Conservation (phyloP, 2,329 filamentous ascomycete genomes). For the Talaromyces marneffei region DNA sequence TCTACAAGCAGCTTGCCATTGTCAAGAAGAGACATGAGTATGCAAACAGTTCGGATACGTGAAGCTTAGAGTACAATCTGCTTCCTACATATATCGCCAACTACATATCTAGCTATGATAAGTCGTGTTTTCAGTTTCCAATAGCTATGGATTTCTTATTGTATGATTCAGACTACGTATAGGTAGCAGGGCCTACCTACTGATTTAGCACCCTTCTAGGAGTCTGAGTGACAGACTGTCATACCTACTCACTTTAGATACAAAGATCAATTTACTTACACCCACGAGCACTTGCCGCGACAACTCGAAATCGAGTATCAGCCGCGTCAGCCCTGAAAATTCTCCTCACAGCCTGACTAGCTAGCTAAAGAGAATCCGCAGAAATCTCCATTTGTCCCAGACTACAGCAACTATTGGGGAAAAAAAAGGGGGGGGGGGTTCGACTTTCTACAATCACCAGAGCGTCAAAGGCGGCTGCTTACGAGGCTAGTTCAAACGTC, state of each 20-base stretch:
- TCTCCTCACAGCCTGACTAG: too few relatives aligned
- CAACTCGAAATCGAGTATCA: not conserved
- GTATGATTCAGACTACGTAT: not conserved
- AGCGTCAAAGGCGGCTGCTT: not conserved
- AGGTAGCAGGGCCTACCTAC: not conserved
- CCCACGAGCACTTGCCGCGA: not conserved
- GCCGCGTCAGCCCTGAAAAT: not conserved
- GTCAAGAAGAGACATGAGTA: too few relatives aligned
- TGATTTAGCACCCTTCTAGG: too few relatives aligned
- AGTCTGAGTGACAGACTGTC: too few relatives aligned
- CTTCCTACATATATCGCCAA: not conserved
- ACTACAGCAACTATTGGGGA: not conserved
- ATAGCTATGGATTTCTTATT: not conserved
- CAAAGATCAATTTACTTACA: too few relatives aligned
- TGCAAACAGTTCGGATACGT: not conserved
- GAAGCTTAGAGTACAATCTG: too few relatives aligned
- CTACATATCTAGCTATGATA: not conserved
- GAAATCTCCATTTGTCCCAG: not conserved
- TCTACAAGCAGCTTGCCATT: too few relatives aligned
- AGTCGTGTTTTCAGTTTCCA: not conserved
- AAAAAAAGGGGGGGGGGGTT: not conserved
- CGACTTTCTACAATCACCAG: not conserved
- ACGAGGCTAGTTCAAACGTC: not conserved
- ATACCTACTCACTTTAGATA: too few relatives aligned
- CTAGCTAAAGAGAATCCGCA: not conserved